phyloP scores from a whole-genome alignment of 345 rosid genomes.

The Salix brachista region DNA sequence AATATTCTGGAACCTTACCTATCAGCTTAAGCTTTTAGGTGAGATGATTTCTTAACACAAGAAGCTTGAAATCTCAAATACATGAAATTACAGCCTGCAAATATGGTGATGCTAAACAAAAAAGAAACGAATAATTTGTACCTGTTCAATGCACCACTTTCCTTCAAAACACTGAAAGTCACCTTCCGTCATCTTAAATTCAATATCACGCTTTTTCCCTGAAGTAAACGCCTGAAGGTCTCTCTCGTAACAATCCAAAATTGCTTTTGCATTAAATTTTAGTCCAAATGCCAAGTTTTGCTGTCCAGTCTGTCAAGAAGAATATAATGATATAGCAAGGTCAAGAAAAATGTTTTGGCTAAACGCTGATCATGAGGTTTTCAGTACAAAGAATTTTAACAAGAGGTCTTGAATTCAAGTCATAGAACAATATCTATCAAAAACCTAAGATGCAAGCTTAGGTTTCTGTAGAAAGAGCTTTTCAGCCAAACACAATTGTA shows the following conservation, averaged over 20 bases:
- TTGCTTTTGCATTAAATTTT: constrained; percentile 82
- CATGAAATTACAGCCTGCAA: not conserved
- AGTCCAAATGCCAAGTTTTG: constrained; percentile 73
- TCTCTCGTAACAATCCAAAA: constrained; percentile 82
- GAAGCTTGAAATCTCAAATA: not conserved
- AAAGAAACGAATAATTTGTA: constrained; percentile 13
- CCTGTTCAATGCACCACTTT: constrained; percentile 92
- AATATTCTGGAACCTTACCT: too few relatives aligned
- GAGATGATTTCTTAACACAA: too few relatives aligned
- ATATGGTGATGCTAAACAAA: not conserved
- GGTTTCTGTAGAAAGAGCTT: not conserved
- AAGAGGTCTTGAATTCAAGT: not conserved
- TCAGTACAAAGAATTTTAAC: not conserved
- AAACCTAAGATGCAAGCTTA: not conserved
- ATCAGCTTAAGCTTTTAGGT: too few relatives aligned
- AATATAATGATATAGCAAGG: constrained; percentile 1
- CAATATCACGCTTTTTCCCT: constrained; percentile 72
- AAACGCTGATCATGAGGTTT: not conserved
- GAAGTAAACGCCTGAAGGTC: constrained; percentile 56
- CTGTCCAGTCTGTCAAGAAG: constrained; percentile 62
- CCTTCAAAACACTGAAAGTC: constrained; percentile 87
- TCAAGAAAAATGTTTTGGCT: not conserved
- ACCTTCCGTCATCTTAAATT: constrained; percentile 86
- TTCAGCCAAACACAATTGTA: not conserved
- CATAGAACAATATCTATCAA: not conserved